Evolutionary conservation across 805 yeast genomes (phyloP).

Genomic region (Metschnikowia hibisci): DNA sequence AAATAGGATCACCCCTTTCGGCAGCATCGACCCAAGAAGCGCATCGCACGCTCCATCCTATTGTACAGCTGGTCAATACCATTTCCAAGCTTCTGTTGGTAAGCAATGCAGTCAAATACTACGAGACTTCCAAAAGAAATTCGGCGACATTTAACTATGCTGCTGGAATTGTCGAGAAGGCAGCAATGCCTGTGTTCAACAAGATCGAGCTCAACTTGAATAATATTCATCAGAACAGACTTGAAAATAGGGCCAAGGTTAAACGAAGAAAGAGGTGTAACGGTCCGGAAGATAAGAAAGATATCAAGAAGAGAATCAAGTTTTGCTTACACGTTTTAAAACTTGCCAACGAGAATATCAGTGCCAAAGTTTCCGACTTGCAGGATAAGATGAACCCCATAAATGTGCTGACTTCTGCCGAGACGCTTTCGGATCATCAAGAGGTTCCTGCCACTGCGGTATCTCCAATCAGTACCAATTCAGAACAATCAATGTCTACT

Average conservation of each 20-base stretch:
- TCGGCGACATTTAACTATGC: conserved; percentile 54
- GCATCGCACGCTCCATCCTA: conserved; percentile 31
- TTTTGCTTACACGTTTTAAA: conserved; percentile 77
- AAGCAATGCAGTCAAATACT: conserved; percentile 46
- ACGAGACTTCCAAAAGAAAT: conserved; percentile 43
- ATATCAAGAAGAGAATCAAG: conserved; percentile 69
- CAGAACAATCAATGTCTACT: conserved; percentile 5
- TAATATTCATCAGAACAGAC: conserved; percentile 32
- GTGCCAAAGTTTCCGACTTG: conserved; percentile 59
- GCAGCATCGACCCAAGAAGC: conserved; percentile 13
- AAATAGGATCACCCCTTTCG: conserved; percentile 14
- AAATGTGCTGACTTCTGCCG: conserved; percentile 4
- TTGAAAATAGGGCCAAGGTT: conserved; percentile 17
- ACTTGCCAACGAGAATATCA: conserved; percentile 74
- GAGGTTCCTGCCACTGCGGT: conserved; percentile 1
- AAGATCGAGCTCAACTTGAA: conserved; percentile 45
- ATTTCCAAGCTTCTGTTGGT: conserved; percentile 41
- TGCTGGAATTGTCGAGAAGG: conserved; percentile 56
- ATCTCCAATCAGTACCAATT: conserved; percentile 2
- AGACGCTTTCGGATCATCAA: background rate
- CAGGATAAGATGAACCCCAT: conserved; percentile 47
- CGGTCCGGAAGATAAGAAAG: conserved; percentile 33
- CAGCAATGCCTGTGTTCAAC: conserved; percentile 51
- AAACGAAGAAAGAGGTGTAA: conserved; percentile 12
- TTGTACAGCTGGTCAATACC: conserved; percentile 35